Base-by-base conservation (phyloP, 208 protist species). In the Naegleria lovaniensis region DNA sequence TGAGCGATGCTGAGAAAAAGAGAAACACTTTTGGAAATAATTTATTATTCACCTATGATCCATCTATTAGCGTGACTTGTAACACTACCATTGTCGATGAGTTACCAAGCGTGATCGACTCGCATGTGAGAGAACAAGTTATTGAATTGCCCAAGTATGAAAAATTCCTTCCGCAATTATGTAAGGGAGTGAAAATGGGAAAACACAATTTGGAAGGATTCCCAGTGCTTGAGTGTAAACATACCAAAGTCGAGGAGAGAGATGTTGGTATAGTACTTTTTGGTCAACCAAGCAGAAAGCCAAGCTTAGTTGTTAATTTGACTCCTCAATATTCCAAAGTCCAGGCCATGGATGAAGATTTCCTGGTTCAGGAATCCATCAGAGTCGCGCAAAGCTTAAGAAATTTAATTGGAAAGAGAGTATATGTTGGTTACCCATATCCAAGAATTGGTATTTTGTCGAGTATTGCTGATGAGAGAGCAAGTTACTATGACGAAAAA, bases 371-470 rank as follows among this genome's bases (percentile, higher is more conserved):
- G 33, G 85, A 88, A 88, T 58, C 13, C 16, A 19, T 88, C 3
- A 85, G 41, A 29, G 25, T 29, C 6, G 85, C 48, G 22, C 13
- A 55, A 89, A 0, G 51, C 9, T 89, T 67, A 0, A 67, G 33
- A 5, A 39, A 89, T 16, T 89, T 75, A 5, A 55, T 89, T 41
- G 85, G 85, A 22, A 89, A 52, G 25, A 89, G 7, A 13, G 48
- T 89, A 19, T 89, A 67, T 25, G 22, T 89, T 55, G 85, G 85
- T 40, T 89, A 89, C 67, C 85, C 85, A 67, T 89, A 89, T 67
- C 48, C 85, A 89, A 55, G 85, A 89, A 19, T 67, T 9, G 85
- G 13, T 33, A 33, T 67, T 29, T 39, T 89, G 22, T 89, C 85
- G 5, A 41, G n/a, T 19, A 33, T 89, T 25, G 0, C 36, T 40